Conservation (phyloP, 177 flowering plant genomes). For the Vitis hybrid region DNA sequence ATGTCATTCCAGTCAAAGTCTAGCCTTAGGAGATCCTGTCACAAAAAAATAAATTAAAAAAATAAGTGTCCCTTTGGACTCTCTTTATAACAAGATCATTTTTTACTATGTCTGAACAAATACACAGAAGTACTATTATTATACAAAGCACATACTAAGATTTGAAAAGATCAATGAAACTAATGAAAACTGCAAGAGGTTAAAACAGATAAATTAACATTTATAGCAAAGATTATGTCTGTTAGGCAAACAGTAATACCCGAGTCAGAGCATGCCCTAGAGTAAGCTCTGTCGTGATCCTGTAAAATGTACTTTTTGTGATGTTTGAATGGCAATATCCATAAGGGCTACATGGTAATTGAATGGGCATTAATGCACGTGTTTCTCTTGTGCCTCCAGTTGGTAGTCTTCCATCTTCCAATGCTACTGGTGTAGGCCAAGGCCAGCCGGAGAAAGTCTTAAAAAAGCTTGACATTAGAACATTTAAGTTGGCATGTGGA, state of each 20-base stretch:
- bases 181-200: neutral
- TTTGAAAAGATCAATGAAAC: neutral
- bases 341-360: conserved; percentile 42
- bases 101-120: no score
- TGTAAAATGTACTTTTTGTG: conserved; percentile 42
- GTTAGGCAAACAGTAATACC: conserved; percentile 22
- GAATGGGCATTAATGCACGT: conserved; percentile 49
- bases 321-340: conserved; percentile 50
- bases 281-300: conserved; percentile 41
- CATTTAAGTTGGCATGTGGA: conserved; percentile 38
- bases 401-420: conserved; percentile 34
- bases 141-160: no score
- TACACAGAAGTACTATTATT: no score
- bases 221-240: neutral
- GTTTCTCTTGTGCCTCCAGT: conserved; percentile 13
- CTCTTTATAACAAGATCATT: no score
- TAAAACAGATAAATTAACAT: neutral
- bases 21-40: conserved; percentile 38
- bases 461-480: conserved; percentile 40
- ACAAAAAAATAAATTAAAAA: neutral
- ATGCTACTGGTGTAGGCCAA: conserved; percentile 60
- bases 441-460: conserved; percentile 49
- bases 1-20: conserved; percentile 45
- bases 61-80: neutral
- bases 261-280: conserved; percentile 36